Evolutionary conservation across 2,329 filamentous ascomycete genomes (phyloP).

Genomic region (Talaromyces rugulosus): DNA sequence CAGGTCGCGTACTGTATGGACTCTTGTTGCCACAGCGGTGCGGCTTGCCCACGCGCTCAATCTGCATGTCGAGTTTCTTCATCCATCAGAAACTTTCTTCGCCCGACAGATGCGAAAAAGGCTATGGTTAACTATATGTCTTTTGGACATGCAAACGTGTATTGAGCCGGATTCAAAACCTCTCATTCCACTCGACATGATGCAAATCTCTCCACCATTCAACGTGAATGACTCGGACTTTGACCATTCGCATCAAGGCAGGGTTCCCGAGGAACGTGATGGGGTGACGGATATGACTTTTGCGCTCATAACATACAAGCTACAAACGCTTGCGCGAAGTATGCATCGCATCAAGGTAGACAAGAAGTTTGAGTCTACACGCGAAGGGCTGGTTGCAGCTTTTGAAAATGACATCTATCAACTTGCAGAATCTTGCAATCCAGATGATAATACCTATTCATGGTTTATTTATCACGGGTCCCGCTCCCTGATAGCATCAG

Average conservation of each 20-base stretch:
- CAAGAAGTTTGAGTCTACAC: background rate
- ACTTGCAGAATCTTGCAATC: slow-evolving; percentile 26
- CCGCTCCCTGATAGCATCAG: slow-evolving; percentile 19
- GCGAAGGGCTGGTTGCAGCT: background rate
- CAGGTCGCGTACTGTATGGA: slow-evolving; percentile 24
- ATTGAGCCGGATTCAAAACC: slow-evolving; percentile 9
- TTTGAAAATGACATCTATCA: slow-evolving; percentile 17
- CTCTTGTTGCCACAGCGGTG: slow-evolving; percentile 24
- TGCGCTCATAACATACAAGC: slow-evolving; percentile 23
- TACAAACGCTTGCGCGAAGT: slow-evolving; percentile 18
- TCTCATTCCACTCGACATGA: slow-evolving; percentile 15
- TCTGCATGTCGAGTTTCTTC: slow-evolving; percentile 14
- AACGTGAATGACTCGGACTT: slow-evolving; percentile 26
- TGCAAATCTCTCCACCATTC: slow-evolving; percentile 10
- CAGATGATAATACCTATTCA: slow-evolving; percentile 22
- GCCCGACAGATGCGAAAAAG: slow-evolving; percentile 13
- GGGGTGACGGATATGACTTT: slow-evolving; percentile 27
- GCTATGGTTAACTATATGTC: slow-evolving; percentile 12
- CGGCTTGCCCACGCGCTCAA: slow-evolving; percentile 23
- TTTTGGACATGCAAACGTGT: slow-evolving; percentile 11
- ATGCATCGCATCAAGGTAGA: slow-evolving; percentile 14
- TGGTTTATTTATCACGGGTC: slow-evolving; percentile 27
- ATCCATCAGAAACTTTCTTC: slow-evolving; percentile 19
- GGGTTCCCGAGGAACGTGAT: slow-evolving; percentile 14
- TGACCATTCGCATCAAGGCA: slow-evolving; percentile 13